Conservation (phyloP, 345 rosid genomes). For the Psidium friedrichsthalianum region DNA sequence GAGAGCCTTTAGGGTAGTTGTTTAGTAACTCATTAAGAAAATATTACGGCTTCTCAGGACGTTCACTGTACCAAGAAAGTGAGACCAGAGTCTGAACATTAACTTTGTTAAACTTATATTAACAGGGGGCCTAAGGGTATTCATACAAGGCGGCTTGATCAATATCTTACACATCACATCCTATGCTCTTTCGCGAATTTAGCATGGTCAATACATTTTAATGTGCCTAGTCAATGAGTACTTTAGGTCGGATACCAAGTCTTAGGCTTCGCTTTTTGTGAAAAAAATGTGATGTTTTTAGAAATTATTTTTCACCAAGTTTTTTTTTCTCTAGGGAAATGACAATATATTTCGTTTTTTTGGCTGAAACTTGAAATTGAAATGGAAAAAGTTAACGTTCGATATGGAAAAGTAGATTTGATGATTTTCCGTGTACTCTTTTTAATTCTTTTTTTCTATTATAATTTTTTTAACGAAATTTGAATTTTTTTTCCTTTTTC, state of each 20-base stretch:
- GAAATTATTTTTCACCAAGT: no score
- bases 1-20: not conserved
- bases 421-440: no score
- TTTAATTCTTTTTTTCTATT: no score
- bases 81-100: not conserved
- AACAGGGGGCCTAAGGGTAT: not conserved
- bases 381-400: no score
- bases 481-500: no score
- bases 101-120: not conserved
- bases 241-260: rapidly evolving
- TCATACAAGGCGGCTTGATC: not conserved
- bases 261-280: not conserved
- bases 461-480: no score
- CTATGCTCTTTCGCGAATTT: not conserved
- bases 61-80: not conserved
- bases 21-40: not conserved
- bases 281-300: no score
- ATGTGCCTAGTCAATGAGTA: not conserved
- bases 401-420: no score
- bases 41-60: not conserved
- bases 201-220: not conserved
- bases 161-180: not conserved
- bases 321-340: no score
- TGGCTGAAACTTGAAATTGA: no score
- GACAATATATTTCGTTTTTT: no score